phyloP scores from a whole-genome alignment of 2,329 filamentous ascomycete species.

The Fusarium camptoceras region DNA sequence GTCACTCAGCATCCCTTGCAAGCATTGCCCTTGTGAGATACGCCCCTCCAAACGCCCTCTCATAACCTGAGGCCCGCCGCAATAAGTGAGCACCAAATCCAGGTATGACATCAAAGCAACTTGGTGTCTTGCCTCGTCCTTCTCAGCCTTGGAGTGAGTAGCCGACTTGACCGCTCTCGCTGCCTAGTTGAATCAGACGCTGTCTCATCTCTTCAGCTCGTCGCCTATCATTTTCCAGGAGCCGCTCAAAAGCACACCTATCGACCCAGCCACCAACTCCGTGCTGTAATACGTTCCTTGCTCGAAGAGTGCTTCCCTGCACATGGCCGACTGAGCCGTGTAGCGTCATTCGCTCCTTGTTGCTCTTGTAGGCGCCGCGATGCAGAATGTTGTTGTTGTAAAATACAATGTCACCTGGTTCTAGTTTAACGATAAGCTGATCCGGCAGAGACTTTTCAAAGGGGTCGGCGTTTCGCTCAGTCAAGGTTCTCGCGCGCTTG shows the following conservation, averaged over 20 bases:
- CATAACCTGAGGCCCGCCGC: slow-evolving; percentile 2
- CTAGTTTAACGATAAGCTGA: slow-evolving; percentile 73
- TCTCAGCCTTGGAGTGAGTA: slow-evolving; percentile 68
- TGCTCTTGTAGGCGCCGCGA: slow-evolving; percentile 71
- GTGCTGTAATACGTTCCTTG: slow-evolving; percentile 81
- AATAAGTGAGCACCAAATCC: neutral
- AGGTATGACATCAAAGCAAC: slow-evolving; percentile 23
- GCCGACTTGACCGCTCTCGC: slow-evolving; percentile 69
- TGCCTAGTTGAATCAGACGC: slow-evolving; percentile 71
- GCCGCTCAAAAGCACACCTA: slow-evolving; percentile 64
- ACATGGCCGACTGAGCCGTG: slow-evolving; percentile 78
- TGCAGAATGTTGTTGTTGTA: slow-evolving; percentile 93
- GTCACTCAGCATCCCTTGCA: neutral
- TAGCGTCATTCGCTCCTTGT: slow-evolving; percentile 74
- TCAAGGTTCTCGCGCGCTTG: slow-evolving; percentile 73
- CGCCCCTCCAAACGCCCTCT: neutral
- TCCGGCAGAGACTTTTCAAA: slow-evolving; percentile 71
- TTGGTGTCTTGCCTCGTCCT: slow-evolving; percentile 13
- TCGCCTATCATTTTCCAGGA: slow-evolving; percentile 57
- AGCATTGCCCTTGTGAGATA: neutral
- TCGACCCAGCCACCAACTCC: slow-evolving; percentile 76
- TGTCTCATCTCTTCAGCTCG: slow-evolving; percentile 73
- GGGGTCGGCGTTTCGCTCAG: slow-evolving; percentile 75
- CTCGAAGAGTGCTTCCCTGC: slow-evolving; percentile 65
- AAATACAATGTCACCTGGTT: slow-evolving; percentile 83